Conservation (phyloP, 768 basidiomycete species). For the Butyriboletus loyo region DNA sequence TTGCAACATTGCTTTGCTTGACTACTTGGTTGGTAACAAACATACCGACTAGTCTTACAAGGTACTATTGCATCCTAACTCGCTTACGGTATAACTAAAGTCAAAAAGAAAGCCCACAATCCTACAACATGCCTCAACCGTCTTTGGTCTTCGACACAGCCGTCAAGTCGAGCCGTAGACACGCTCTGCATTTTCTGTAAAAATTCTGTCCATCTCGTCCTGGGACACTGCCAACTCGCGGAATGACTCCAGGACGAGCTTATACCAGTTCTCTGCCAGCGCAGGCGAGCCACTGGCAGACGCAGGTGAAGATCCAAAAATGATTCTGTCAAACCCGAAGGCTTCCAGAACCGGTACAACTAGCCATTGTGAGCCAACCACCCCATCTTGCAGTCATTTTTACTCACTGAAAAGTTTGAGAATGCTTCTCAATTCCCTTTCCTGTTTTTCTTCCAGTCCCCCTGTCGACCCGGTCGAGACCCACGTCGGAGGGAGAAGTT, state of each 20-base stretch:
- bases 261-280: constrained; percentile 72
- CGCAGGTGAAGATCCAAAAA: constrained; percentile 77
- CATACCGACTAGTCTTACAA: neutral
- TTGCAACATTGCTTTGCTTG: constrained; percentile 2
- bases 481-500: constrained; percentile 78
- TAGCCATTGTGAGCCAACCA: constrained; percentile 27
- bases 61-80: neutral
- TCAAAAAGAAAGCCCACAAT: neutral
- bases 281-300: constrained; percentile 45
- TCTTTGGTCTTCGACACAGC: neutral
- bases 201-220: constrained; percentile 72
- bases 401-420: constrained; percentile 85
- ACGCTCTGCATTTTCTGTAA: constrained; percentile 47
- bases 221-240: constrained; percentile 80
- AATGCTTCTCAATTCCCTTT: constrained; percentile 49
- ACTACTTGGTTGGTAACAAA: constrained; percentile 1
- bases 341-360: constrained; percentile 83
- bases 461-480: constrained; percentile 45
- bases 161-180: constrained; percentile 36
- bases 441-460: constrained; percentile 34
- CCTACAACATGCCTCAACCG: neutral
- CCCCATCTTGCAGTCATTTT: neutral
- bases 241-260: constrained; percentile 72
- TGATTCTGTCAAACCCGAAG: constrained; percentile 78
- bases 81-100: neutral